Evolutionary conservation across 306 rosid species (phyloP), one percentile per base, ranked within the genome.

Genomic region (Pyrus pyrifolia): DNA sequence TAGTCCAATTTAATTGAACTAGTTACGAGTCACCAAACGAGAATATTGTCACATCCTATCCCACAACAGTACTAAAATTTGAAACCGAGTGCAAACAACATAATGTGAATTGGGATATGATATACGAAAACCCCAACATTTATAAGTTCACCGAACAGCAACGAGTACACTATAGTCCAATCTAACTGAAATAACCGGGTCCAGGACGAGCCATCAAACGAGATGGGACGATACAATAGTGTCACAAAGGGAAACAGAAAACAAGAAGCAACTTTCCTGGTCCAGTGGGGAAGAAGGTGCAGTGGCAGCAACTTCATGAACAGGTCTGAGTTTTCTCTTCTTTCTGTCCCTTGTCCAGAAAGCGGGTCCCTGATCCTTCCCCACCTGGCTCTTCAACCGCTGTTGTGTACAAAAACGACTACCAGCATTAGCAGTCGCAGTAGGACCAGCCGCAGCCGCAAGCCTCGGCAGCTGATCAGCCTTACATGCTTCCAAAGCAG

Each of bases 341-440:
- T 78, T 91, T 60, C 27, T 83, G 14, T 55, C 87, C 66, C 87
- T 74, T 23, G 89, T 89, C 69, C 66, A 73, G 15, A 77, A 77
- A 60, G 90, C 84, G 74, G 84, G 85, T 74, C 90, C 89, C 52
- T 78, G 72, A 31, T 3, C 60, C 3, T 71, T 53, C 10, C 81
- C 67, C 52, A 51, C 63, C 17, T 42, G 19, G 58, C 58, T 71
- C 30, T 71, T 76, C 78, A 76, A 35, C 31, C 67, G 52, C 15
- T 71, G 51, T 11, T 14, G 35, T n/a, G 40, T 67, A 33, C 52
- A 68, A 70, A 49, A 29, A 38, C 17, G 11, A 53, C 35, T 19
- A 23, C 17, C 17, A 35, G 30, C 17, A 42, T 9, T 42, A 21
- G 71, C 68, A 25, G 33, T 25, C 14, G 66, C 35, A 7, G 17